Evolutionary conservation across 164 flowering plant species (phyloP), one percentile per base, ranked within the genome.

Genomic region (Nymphaea colorata): DNA sequence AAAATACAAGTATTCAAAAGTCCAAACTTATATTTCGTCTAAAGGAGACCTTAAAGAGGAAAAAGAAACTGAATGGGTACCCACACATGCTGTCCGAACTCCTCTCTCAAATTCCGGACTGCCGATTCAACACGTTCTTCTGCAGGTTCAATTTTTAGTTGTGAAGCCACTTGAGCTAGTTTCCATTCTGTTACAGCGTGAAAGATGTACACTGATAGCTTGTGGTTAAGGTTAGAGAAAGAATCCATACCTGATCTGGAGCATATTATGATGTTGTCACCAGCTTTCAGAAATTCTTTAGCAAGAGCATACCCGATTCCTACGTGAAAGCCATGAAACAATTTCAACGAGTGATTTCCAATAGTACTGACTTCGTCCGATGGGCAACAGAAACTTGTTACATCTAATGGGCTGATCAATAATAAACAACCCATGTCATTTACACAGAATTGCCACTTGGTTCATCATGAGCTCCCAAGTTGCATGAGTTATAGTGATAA

Each of bases 51-150:
- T 62, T 65, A 6, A 42, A 42, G 65, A 64, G 62, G 42, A n/a
- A 66, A 1, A 66, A 77, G 83, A 69, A 51, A 66, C 41, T 61
- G 44, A 70, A 84, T 75, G 69, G 86, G 84, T 90, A 93, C 98
- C 97, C 92, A 93, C 96, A 89, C 96, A 87, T 71, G 91, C 76
- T 78, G 95, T 79, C 98, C 98, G 71, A 83, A 85, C 70, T 89
- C 93, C 66, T 66, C 75, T 73, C 73, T 78, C 67, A 93, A 82
- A 64, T 68, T 80, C 45, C 81, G 76, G 72, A 89, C 82, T 77
- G 87, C 84, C 67, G 84, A 78, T 75, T 89, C 83, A 44, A 93
- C 96, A 47, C 90, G 75, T 73, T 87, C 91, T 64, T 78, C 96
- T 93, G 90, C 69, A 72, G 16, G 45, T 45, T 47, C 36, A n/a